Base-by-base conservation (phyloP, 2,329 filamentous ascomycete species). In the Celoporthe dispersa region DNA sequence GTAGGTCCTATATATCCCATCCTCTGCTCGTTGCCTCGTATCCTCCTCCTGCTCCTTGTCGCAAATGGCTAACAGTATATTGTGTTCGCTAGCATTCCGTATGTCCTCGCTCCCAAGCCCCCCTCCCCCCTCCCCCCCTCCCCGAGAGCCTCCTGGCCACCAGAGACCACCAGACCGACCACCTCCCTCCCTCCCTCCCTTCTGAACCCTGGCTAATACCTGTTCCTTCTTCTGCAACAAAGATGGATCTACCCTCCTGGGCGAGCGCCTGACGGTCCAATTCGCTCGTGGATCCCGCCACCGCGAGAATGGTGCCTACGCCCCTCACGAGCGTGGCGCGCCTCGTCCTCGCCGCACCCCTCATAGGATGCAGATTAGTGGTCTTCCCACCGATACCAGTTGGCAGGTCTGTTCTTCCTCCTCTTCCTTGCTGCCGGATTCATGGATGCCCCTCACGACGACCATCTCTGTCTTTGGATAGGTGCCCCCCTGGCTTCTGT, bases 201-300 rank as follows among this genome's bases (percentile, higher is more conserved):
- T 65, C 75, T 77, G 75, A 77, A 74, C 73, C 74, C 74, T 78
- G 77, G 77, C 81, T 82, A 80, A 82, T 73, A 76, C 74, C 75
- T 14, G 65, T 39, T 48, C 12, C 39, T 51, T 25, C 12, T 28
- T 33, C 53, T 74, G 80, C 75, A 77, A 77, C 78, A 84, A 61
- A 97, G 95, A 99, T 88, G 96, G 96, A 83, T 94, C 94, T 79
- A 94, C 97, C 77, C 97, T 99, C 82, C 98, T 98, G 91, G 95
- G 94, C 82, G 94, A 97, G 83, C 94, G 96, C 78, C 88, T 99
- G 76, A 98, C 97, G 71, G 96, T 99, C 77, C 96, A 99, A 81
- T 99, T 99, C 83, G 96, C 96, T 74, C 94, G 96, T 79, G 96
- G 96, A 78, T 92, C 92, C 75, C 86, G 87, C 75, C 82, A 84